phyloP scores from a whole-genome alignment of 257 asterid genomes.

The Ophiorrhiza pumila region DNA sequence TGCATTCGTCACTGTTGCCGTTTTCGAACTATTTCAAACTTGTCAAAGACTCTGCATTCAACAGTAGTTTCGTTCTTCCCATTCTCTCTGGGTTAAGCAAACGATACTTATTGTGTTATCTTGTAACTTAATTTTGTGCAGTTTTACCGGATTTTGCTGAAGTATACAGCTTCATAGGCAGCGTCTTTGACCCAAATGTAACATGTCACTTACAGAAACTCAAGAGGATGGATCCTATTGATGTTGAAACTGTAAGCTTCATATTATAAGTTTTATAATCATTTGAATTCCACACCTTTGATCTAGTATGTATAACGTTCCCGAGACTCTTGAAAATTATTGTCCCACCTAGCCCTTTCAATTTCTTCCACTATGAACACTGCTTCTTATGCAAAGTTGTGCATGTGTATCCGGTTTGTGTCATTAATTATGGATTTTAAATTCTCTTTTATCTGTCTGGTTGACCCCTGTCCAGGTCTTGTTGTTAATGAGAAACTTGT shows the following conservation, averaged over 20 bases:
- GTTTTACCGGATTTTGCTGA: slow-evolving; percentile 91
- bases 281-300: neutral
- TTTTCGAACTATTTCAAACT: too few relatives aligned
- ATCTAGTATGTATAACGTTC: slow-evolving; percentile 1
- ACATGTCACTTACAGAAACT: slow-evolving; percentile 73
- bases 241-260: slow-evolving; percentile 81
- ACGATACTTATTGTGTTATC: neutral
- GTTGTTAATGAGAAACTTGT: slow-evolving; percentile 81
- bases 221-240: slow-evolving; percentile 89
- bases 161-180: slow-evolving; percentile 90
- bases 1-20: neutral
- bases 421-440: neutral
- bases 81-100: neutral
- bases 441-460: slow-evolving; percentile 5
- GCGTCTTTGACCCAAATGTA: slow-evolving; percentile 78
- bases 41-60: neutral
- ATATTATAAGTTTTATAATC: slow-evolving; percentile 22
- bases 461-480: slow-evolving; percentile 47
- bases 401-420: neutral
- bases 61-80: neutral
- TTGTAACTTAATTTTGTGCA: slow-evolving; percentile 33
- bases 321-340: too few relatives aligned
- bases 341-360: too few relatives aligned
- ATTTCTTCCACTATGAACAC: neutral
- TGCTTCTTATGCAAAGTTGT: neutral